phyloP scores from a whole-genome alignment of 345 rosid genomes.

The Nephelium lappaceum region DNA sequence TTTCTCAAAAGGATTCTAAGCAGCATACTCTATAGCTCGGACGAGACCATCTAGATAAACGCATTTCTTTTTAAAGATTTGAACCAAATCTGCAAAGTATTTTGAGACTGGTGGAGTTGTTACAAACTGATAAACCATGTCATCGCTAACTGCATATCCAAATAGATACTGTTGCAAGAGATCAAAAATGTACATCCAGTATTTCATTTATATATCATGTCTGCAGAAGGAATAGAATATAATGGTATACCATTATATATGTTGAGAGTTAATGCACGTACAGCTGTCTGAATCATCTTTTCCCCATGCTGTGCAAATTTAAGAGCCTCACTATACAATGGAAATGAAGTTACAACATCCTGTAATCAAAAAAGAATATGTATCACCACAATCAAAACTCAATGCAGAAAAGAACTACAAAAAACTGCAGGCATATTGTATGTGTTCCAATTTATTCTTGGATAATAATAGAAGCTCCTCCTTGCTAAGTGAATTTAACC shows the following conservation, averaged over 20 bases:
- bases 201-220: slow-evolving; percentile 11
- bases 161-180: slow-evolving; percentile 30
- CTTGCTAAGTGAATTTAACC: neutral
- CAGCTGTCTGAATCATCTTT: slow-evolving; percentile 80
- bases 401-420: neutral
- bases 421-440: neutral
- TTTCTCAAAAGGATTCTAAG: slow-evolving; percentile 18
- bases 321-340: slow-evolving; percentile 59
- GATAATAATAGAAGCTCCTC: neutral
- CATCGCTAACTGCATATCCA: slow-evolving; percentile 61
- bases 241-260: slow-evolving; percentile 52
- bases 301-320: slow-evolving; percentile 69
- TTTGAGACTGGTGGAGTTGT: slow-evolving; percentile 58
- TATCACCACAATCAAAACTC: neutral
- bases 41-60: slow-evolving; percentile 48
- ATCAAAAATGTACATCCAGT: slow-evolving; percentile 16
- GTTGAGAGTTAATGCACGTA: slow-evolving; percentile 70
- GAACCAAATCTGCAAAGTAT: slow-evolving; percentile 62
- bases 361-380: slow-evolving; percentile 18
- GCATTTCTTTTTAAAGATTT: slow-evolving; percentile 51
- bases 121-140: slow-evolving; percentile 54
- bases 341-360: slow-evolving; percentile 67
- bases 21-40: slow-evolving; percentile 43
- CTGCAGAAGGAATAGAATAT: slow-evolving; percentile 9
- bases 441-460: neutral